Base-by-base conservation (phyloP, 495 filamentous ascomycete genomes). In the Penicillium robsamsonii region DNA sequence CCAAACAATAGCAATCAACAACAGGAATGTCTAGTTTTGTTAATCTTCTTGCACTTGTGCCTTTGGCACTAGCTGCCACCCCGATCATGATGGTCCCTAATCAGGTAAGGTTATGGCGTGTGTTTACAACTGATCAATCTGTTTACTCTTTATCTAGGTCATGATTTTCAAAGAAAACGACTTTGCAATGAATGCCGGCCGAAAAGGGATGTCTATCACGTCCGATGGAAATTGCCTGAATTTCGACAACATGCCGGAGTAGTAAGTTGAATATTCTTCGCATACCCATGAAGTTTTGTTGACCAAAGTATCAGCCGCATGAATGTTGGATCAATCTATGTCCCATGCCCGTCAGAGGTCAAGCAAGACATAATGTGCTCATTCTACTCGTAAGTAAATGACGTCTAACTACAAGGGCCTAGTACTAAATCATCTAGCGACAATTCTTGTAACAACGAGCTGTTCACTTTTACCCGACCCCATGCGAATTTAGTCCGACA, bases 91-190 rank as follows among this genome's bases (percentile, higher is more conserved):
- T 37, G 33, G 13, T 24, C 18, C 15, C 15, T 40, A 18, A 50
- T 25, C 47, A 38, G 47, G 47, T 50, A n/a, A 8, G 22, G 31
- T 11, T 27, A 27, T 12, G 11, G 5, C 1, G 22, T n/a, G 9
- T 40, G 13, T 38, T 24, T 27, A 3, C 15, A 24, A 3, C 9
- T n/a, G 33, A 27, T 20, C 47, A 48, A 25, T 17, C 6, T 27
- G 8, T 22, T 50, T 2, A 50, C 20, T 38, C 18, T 17, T 24
- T 50, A 12, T 38, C n/a, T 40, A 50, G 47, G 5, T 33, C 33
- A 50, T 50, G 47, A 50, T 50, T n/a, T 40, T 50, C 33, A 50
- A 50, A 17, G 47, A 50, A 33, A n/a, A 31, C 3, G 47, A 50
- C 27, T 50, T 9, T 12, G 33, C 47, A 20, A 18, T 40, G 22